phyloP scores from a whole-genome alignment of 805 yeast species.

The Saturnispora serradocipensis region DNA sequence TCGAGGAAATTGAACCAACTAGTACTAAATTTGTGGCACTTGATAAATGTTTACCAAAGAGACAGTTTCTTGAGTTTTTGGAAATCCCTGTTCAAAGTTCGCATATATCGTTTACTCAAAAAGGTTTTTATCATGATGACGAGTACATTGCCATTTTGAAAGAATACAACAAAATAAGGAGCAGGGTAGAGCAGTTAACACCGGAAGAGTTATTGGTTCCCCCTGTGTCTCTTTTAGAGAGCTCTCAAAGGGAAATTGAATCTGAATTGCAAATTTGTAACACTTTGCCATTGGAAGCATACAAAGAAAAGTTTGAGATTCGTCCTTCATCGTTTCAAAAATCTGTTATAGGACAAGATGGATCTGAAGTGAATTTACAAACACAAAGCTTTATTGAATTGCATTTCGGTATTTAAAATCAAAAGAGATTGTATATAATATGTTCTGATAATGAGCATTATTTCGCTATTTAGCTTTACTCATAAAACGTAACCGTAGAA shows the following conservation, averaged over 20 bases:
- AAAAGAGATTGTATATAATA: not conserved
- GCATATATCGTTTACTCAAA: not conserved
- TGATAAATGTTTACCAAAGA: conserved; percentile 70
- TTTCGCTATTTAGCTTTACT: not conserved
- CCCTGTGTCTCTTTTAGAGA: not conserved
- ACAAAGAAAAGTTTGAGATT: not conserved
- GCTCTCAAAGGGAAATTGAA: not conserved
- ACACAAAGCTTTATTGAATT: not conserved
- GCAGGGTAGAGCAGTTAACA: conserved; percentile 35
- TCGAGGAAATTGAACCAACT: not conserved
- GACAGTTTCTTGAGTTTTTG: conserved; percentile 48
- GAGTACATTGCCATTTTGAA: conserved; percentile 37
- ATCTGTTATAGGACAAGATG: not conserved
- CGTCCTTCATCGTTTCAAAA: not conserved
- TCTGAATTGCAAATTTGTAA: not conserved
- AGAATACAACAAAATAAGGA: conserved; percentile 45
- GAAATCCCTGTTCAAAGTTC: conserved; percentile 25
- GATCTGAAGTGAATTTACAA: not conserved
- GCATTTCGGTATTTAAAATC: not conserved
- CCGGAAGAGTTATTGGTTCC: not conserved
- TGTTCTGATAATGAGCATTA: not conserved
- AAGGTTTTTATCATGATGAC: not conserved
- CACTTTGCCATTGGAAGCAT: not conserved
- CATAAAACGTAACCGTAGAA: not conserved
- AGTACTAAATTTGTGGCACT: conserved; percentile 55